phyloP scores from a whole-genome alignment of 208 protist genomes.

The Wallacemonas sp. region DNA sequence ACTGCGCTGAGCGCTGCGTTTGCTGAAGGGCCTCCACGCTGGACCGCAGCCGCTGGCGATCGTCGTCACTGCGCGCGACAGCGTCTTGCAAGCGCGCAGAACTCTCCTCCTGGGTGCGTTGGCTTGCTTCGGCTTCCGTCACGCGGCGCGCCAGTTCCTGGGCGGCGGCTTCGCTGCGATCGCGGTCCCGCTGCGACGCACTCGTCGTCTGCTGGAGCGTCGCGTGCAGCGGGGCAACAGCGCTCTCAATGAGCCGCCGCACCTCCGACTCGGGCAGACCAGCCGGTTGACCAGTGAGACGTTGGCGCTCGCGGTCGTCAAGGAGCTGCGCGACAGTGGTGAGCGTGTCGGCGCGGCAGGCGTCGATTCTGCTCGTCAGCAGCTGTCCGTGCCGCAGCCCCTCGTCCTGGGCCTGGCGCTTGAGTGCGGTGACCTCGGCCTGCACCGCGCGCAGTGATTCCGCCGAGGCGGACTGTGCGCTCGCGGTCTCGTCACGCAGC shows the following conservation, averaged over 20 bases:
- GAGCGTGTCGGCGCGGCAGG: conserved; percentile 14
- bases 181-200: conserved; percentile 18
- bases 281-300: neutral
- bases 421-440: conserved; percentile 12
- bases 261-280: conserved; percentile 16
- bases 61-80: neutral
- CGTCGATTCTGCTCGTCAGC: conserved; percentile 18
- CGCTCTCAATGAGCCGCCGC: conserved; percentile 24
- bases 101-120: conserved; percentile 11
- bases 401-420: conserved; percentile 28
- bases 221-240: conserved; percentile 10
- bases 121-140: conserved; percentile 20
- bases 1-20: conserved; percentile 6
- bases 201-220: conserved; percentile 19
- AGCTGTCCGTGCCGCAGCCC: conserved; percentile 22
- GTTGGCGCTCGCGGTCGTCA: conserved; percentile 20
- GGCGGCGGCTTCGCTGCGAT: conserved; percentile 17
- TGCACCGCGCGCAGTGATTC: conserved; percentile 18
- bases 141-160: conserved; percentile 23
- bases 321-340: conserved; percentile 18
- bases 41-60: neutral
- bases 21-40: conserved; percentile 4
- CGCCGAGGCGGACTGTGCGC: neutral
- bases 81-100: conserved; percentile 11
- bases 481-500: neutral